Evolutionary conservation across 352 stramenopile genomes (phyloP).

Genomic region (Globisporangium radiosum): DNA sequence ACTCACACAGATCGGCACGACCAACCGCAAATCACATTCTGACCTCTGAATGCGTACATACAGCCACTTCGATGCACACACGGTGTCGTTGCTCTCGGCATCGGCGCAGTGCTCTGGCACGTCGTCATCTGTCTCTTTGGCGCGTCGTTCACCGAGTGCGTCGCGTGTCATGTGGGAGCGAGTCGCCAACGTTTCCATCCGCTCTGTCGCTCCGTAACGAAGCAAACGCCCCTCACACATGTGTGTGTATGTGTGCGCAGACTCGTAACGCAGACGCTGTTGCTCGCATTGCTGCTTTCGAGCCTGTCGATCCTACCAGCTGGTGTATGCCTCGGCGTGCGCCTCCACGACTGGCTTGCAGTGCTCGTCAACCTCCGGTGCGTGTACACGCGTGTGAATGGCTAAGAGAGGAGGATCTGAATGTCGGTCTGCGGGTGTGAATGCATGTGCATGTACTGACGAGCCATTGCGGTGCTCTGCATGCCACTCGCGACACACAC

Average conservation of each 20-base stretch:
- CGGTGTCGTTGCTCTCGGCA: slow-evolving; percentile 24
- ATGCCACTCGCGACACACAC: too few species aligned
- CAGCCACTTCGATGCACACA: slow-evolving; percentile 9
- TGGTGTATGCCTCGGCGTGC: slow-evolving; percentile 29
- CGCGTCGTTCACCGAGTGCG: slow-evolving; percentile 57
- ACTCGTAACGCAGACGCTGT: slow-evolving; percentile 48
- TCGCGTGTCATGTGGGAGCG: background rate
- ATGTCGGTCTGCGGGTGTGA: too few species aligned
- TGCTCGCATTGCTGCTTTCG: slow-evolving; percentile 55
- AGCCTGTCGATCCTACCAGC: slow-evolving; percentile 40
- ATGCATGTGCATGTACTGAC: too few species aligned
- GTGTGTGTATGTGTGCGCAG: slow-evolving; percentile 14
- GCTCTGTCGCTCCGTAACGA: too few species aligned
- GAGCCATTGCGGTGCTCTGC: too few species aligned
- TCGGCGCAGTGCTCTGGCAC: slow-evolving; percentile 46
- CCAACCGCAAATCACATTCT: too few species aligned
- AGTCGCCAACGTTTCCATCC: background rate
- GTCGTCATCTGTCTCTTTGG: slow-evolving; percentile 67
- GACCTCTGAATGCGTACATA: background rate
- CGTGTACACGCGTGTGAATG: background rate
- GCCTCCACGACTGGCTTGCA: slow-evolving; percentile 34
- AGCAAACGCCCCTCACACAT: too few species aligned
- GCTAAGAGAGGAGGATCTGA: too few species aligned
- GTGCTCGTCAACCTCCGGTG: slow-evolving; percentile 54
- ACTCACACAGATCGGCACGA: too few species aligned